A percentile compares a stretch with the other conserved stretches of the same genome.
Conservation (phyloP, 441 rosid genomes). For the Bruguiera hainesii region DNA sequence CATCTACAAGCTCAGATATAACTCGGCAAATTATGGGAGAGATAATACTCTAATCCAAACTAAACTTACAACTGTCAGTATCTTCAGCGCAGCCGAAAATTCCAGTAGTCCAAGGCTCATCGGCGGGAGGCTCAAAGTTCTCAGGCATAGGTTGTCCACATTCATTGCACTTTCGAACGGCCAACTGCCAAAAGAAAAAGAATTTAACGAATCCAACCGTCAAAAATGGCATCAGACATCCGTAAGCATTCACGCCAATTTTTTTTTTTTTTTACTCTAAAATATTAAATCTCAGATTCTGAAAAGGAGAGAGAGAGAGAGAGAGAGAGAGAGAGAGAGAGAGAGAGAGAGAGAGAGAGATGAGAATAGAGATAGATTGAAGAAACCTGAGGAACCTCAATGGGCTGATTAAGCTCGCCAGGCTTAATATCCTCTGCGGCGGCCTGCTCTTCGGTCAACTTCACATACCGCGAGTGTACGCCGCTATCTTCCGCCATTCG, state of each 20-base stretch:
- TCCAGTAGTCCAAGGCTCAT: conserved; percentile 93
- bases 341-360: no score
- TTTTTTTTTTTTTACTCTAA: no score
- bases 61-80: conserved; percentile 65
- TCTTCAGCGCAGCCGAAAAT: conserved; percentile 76
- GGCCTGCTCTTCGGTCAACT: conserved; percentile 60
- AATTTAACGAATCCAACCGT: not conserved
- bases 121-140: conserved; percentile 75
- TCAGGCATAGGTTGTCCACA: conserved; percentile 86
- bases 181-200: conserved; percentile 40
- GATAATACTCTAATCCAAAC: not conserved
- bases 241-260: no score
- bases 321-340: no score
- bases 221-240: not conserved
- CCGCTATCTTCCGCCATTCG: conserved; percentile 61
- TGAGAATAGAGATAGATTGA: no score
- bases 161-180: conserved; percentile 62
- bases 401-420: conserved; percentile 93
- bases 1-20: no score
- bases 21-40: no score
- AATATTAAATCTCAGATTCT: not conserved
- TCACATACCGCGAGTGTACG: conserved; percentile 62
- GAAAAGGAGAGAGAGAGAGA: no score
- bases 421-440: conserved; percentile 70
- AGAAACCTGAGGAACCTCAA: conserved; percentile 74